A percentile compares a stretch with the other conserved stretches of the same genome.
These are phyloP conservation scores for Fusarium foetens DNA, from an alignment of 2,329 filamentous ascomycete genomes.

Conservation along the genomic window DNA sequence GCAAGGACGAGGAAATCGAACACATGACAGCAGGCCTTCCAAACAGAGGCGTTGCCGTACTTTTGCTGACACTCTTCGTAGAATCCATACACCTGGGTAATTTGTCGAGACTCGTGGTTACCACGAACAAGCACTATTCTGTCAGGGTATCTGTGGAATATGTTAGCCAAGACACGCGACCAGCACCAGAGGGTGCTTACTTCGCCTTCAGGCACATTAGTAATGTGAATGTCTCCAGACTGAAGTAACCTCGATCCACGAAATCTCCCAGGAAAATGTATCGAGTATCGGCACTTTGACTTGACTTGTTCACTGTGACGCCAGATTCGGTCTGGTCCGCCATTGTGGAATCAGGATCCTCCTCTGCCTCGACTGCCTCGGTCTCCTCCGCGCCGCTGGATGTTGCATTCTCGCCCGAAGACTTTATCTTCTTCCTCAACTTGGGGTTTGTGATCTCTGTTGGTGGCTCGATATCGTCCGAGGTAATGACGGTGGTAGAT, in stretches of 20 bases:
- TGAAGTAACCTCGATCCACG: conserved; percentile 97
- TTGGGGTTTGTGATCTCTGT: conserved; percentile 89
- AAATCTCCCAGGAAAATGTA: conserved; percentile 84
- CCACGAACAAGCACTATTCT: conserved; percentile 96
- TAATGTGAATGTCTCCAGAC: conserved; percentile 95
- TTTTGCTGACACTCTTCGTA: conserved; percentile 99
- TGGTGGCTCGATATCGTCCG: conserved; percentile 92
- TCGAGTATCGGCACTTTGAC: conserved; percentile 63
- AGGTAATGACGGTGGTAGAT: conserved; percentile 79
- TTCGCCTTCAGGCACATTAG: conserved; percentile 92
- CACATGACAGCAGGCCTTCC: conserved; percentile 99
- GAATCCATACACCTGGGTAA: conserved; percentile 98
- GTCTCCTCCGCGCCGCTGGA: conserved; percentile 65
- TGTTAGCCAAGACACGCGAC: conserved; percentile 33
- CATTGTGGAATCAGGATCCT: conserved; percentile 44
- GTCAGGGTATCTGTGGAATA: conserved; percentile 79
- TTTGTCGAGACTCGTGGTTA: conserved; percentile 97
- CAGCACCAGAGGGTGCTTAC: conserved; percentile 49
- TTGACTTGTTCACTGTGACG: conserved; percentile 50
- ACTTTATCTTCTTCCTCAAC: conserved; percentile 82
- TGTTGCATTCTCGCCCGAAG: conserved; percentile 46
- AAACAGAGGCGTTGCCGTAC: conserved; percentile 99
- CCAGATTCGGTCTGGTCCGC: conserved; percentile 50
- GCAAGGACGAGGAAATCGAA: conserved; percentile 97
- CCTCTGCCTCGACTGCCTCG: conserved; percentile 55